These are phyloP conservation scores for Aspergillus phoenicis DNA, from an alignment of 2,329 filamentous ascomycete species.

Conservation along the genomic window DNA sequence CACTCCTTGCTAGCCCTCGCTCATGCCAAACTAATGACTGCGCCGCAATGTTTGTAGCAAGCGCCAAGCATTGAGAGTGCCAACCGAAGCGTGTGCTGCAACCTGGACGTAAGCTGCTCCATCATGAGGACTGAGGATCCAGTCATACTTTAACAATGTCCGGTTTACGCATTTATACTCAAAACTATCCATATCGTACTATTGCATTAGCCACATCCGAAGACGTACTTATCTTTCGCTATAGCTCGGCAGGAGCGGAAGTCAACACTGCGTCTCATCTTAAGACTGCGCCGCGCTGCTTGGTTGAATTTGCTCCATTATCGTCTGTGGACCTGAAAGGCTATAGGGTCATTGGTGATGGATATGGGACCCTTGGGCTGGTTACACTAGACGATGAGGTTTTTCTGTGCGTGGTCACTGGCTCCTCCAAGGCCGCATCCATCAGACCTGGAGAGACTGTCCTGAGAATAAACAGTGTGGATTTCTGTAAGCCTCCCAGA, in stretches of 20 bases:
- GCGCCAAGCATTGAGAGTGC: not conserved
- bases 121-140: not conserved
- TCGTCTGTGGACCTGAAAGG: constrained; percentile 69
- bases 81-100: not conserved
- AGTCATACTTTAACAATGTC: constrained; percentile 47
- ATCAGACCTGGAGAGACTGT: constrained; percentile 86
- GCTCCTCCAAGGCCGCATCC: constrained; percentile 74
- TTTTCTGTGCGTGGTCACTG: constrained; percentile 86
- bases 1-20: too few relatives aligned
- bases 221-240: constrained; percentile 81
- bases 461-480: constrained; percentile 80
- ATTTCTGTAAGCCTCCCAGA: constrained; percentile 63
- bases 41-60: not conserved
- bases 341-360: constrained; percentile 75
- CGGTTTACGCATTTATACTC: constrained; percentile 74
- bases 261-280: constrained; percentile 42
- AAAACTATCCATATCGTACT: constrained; percentile 82
- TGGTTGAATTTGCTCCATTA: constrained; percentile 79
- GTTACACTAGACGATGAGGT: constrained; percentile 83
- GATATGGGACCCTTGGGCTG: constrained; percentile 84
- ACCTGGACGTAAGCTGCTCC: not conserved
- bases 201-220: constrained; percentile 80
- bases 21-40: not conserved
- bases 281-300: constrained; percentile 64
- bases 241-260: constrained; percentile 66